Conservation (phyloP, 495 filamentous ascomycete species). For the Penicillium samsonianum region DNA sequence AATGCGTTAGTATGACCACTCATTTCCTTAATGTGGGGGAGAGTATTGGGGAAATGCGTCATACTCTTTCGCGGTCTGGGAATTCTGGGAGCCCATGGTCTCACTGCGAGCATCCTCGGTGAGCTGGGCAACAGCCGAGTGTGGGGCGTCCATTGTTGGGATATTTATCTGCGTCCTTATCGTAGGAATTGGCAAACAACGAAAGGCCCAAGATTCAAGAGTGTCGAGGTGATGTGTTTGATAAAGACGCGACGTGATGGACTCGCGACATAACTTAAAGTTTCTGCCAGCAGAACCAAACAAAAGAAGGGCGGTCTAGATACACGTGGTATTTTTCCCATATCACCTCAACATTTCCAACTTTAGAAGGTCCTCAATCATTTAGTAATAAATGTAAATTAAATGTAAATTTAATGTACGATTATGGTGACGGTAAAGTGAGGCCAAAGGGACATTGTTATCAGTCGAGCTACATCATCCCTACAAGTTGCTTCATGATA, state of each 20-base stretch:
- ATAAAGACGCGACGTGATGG: background rate
- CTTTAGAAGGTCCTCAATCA: background rate
- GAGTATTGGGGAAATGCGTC: conserved; percentile 13
- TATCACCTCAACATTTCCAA: background rate
- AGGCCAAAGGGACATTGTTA: background rate
- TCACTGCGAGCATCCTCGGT: conserved; percentile 36
- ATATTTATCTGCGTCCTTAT: background rate
- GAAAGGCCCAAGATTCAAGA: background rate
- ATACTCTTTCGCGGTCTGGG: conserved; percentile 87
- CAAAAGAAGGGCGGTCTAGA: background rate
- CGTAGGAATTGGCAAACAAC: background rate
- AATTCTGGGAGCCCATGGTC: conserved; percentile 67
- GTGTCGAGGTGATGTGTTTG: background rate
- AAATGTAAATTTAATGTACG: background rate
- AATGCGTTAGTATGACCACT: conserved; percentile 12
- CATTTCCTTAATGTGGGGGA: background rate
- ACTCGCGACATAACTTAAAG: background rate
- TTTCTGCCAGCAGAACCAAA: background rate
- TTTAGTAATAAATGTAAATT: too few relatives aligned
- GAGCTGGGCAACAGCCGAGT: conserved; percentile 1
- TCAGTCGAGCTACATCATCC: background rate
- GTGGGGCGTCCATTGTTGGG: conserved; percentile 17
- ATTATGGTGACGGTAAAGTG: background rate
- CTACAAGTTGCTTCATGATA: background rate
- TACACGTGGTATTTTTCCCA: background rate